Base-by-base conservation (phyloP, 106 monocot species). In the Dioscorea alata region DNA sequence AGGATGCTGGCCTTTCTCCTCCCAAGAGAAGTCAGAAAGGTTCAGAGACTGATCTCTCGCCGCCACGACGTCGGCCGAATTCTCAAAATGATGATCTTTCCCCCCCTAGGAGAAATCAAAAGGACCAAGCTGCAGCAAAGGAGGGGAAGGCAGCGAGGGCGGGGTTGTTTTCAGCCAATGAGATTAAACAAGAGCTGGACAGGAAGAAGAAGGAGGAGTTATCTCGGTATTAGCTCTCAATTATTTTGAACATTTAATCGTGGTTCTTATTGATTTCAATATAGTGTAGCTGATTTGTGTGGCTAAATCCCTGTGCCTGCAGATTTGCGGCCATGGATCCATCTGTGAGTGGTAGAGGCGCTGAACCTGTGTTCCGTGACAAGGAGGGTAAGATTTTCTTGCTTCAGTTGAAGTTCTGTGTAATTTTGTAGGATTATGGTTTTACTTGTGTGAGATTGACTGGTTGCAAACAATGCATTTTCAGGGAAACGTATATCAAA, bases 281-380 rank as follows among this genome's bases (percentile, higher is more conserved):
- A 54, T 18, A 14, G 12, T 20, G 3, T 5, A 17, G 2, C 35
- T 59, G 18, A 23, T 9, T 12, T 57, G 16, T 49, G 48, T 25
- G 23, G 33, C 53, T 28, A 3, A 28, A 28, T 20, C 15, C 63
- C 32, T 67, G 17, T 69, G 23, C 23, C 59, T 71, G 34, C 49
- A 91, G 92, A 69, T 83, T 88, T 80, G 77, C 77, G 65, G 35
- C 82, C 17, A 74, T 85, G 67, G 85, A 88, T 74, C 78, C 92
- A 23, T 74, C 71, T 23, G 17, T 80, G 56, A 73, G 66, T 50
- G 85, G 87, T 18, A 88, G 51, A 83, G 88, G 76, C 56, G 85
- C 92, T 62, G 82, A 88, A 64, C 67, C 78, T 42, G 85, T 88
- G n/a, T 88, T 78, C 71, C 82, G 92, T 68, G 84, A 90, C 65